Evolutionary conservation across 164 flowering plant genomes (phyloP), one percentile per base, ranked within the genome.

Genomic region (Warburgia ugandensis): DNA sequence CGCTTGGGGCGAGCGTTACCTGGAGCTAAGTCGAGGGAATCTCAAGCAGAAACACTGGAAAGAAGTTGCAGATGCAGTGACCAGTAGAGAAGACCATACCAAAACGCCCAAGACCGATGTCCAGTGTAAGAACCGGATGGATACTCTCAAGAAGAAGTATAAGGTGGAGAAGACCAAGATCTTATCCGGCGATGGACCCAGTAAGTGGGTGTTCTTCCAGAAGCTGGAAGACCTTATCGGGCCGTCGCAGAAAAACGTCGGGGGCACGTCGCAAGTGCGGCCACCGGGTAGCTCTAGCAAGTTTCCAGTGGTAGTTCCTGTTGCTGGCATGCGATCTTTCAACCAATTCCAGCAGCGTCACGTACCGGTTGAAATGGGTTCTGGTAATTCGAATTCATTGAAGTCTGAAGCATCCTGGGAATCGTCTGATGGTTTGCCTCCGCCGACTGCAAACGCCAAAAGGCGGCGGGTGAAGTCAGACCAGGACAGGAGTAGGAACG

Each of bases 41-140:
- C 56, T 88, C 63, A 85, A 79, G 72, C 91, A 88, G 69, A 69
- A 81, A 59, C 91, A 88, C 63, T 88, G 97, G 97, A 75, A 76
- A 52, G 92, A 88, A 5, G 94, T 88, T 0, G 86, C 94, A 0
- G 92, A 79, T n/a, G 69, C 78, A 9, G 97, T 85, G n/a, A 63
- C 73, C 60, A 57, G 81, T 58, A 58, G 82, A 1, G 86, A 77
- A 26, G 82, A 74, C 33, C 63, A 69, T 28, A 47, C 59, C 0
- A 85, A 79, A 45, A 42, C 73, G 0, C 74, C 81, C 6, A 88
- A 81, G 55, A 83, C 91, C 1, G 94, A 84, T 52, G 68, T 82
- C 12, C 96, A 87, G 73, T 87, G 96, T 58, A 87, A 87, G 78
- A 84, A 84, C 41, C 68, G 96, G 28, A 84, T 87, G 55, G 96